phyloP scores from a whole-genome alignment of 2,329 filamentous ascomycete species.

The Dothistroma pini region DNA sequence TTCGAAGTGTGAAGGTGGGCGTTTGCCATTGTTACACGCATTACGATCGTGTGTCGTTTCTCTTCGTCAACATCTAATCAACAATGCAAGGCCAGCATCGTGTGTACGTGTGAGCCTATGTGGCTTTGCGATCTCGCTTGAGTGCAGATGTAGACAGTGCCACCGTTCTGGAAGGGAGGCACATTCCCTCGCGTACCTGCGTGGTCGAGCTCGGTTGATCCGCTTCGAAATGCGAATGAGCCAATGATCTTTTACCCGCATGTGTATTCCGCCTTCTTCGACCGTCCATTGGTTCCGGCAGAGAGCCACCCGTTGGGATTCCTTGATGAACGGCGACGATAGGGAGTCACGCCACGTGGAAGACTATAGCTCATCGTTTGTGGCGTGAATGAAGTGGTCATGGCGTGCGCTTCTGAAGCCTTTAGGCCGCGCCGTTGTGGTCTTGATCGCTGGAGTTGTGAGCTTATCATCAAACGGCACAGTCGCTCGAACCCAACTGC shows the following conservation, averaged over 20 bases:
- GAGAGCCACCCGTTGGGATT: no score
- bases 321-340: no score
- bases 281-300: not conserved
- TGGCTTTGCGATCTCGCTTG: not conserved
- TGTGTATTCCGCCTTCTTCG: not conserved
- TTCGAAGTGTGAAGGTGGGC: not conserved
- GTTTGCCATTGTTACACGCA: not conserved
- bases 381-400: no score
- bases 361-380: no score
- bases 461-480: no score
- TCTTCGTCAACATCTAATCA: not conserved
- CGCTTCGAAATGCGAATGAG: not conserved
- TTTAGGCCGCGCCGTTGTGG: no score
- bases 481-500: no score
- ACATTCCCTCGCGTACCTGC: not conserved
- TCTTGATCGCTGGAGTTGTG: no score
- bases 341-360: no score
- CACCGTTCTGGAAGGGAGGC: not conserved
- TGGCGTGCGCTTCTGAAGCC: no score
- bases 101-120: not conserved
- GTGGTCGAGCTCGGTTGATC: not conserved
- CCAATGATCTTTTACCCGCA: not conserved
- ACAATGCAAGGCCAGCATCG: not conserved
- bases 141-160: not conserved
- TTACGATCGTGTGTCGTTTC: not conserved